Evolutionary conservation across 148 eudicot genomes (phyloP).

Genomic region (Rhododendron mucronatum): DNA sequence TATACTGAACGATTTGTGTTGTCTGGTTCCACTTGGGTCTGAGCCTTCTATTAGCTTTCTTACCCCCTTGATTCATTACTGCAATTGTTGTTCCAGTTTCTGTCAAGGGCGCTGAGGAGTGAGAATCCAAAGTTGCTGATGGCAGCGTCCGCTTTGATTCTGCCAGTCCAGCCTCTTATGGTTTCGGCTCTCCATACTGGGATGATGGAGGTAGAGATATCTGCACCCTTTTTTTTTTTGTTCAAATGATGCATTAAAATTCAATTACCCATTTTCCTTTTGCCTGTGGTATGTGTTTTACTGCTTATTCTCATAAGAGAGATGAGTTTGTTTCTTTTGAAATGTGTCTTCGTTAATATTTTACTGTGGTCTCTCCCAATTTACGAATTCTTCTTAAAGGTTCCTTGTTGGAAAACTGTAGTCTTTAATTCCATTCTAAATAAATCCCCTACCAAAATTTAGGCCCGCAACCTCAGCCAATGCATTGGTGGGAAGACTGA

Average conservation of each 20-base stretch:
- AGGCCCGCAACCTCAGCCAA: background rate
- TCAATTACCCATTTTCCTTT: background rate
- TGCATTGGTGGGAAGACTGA: background rate
- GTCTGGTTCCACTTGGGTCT: background rate
- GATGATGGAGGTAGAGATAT: conserved; percentile 78
- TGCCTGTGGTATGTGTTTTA: background rate
- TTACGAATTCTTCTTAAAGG: background rate
- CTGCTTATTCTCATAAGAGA: background rate
- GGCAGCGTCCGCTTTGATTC: conserved; percentile 84
- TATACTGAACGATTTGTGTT: background rate
- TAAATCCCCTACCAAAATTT: background rate
- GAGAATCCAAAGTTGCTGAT: conserved; percentile 82
- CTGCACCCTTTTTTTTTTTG: background rate
- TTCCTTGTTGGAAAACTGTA: background rate
- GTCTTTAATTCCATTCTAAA: background rate
- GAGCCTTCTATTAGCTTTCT: background rate
- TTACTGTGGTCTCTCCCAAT: background rate
- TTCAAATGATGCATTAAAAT: background rate
- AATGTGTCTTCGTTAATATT: background rate
- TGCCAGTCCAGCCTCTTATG: conserved; percentile 94
- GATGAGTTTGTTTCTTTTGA: background rate
- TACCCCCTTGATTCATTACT: background rate
- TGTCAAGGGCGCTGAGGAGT: conserved; percentile 70
- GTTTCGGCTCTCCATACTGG: conserved; percentile 95
- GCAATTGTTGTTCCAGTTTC: conserved; percentile 48